Evolutionary conservation across 1,284 basidiomycete genomes (phyloP), one percentile per base, ranked within the genome.

Genomic region (Moesziomyces sp.): DNA sequence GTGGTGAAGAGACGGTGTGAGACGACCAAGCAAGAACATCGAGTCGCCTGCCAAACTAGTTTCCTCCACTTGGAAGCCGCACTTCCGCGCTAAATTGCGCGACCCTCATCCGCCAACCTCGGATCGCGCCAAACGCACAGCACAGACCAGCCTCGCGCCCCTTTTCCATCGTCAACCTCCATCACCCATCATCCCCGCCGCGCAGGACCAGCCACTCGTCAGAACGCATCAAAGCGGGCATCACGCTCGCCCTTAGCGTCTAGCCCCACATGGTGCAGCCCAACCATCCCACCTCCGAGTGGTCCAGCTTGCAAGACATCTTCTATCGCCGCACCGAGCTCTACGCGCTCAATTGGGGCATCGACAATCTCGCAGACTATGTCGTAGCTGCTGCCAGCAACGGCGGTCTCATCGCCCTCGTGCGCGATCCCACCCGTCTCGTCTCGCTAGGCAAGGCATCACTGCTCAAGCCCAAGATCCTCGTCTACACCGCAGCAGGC

Each of bases 361-460:
- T 94, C 8, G 90, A 90, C 14, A 89, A 92, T 81, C 86, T 99
- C 26, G 88, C 88, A 46, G 93, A 96, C 85, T 93, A 91, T 83
- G 86, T 92, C 50, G 86, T 94, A 38, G 90, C 92, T 28, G 92
- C 91, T 21, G 93, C 93, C 80, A 89, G 89, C 55, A 91, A 93
- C 85, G 93, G 93, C 28, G 94, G 95, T 6, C 93, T 94, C 18
- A 21, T 75, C 93, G 96, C 96, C 21, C 85, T 97, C 28, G 92
- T 95, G 88, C 88, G 94, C 6, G 93, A 98, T 81, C 89, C 89
- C 52, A 88, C 90, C 11, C 94, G 92, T 83, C 85, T 97, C 13
- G 87, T 97, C 56, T 89, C 92, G 0, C 82, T 96, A 1, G 89
- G 91, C 26, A 89, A 89, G 48, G 87, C 89, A 19, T 85, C 89